Percentiles rank a stretch among this genome's conserved stretches.
phyloP scores from a whole-genome alignment of 2,329 filamentous ascomycete species.

The Cyanodermella asteris region DNA sequence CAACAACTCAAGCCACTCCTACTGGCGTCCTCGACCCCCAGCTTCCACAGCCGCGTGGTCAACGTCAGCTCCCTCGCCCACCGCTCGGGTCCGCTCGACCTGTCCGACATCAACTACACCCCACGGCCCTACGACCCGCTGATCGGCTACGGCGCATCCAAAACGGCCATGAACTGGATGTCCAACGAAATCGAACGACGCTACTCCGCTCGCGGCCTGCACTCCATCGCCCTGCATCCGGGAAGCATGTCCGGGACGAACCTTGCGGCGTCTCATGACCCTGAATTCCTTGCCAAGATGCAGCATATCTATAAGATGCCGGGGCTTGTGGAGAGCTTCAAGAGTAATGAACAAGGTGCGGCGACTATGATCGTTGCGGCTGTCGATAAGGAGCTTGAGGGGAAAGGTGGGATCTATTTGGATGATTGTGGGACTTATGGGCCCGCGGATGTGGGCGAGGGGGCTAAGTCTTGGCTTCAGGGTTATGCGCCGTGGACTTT shows the following conservation, averaged over 20 bases:
- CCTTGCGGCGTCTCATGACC: constrained; percentile 13
- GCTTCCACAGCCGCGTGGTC: constrained; percentile 25
- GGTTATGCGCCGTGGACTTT: constrained; percentile 17
- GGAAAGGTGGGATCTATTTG: constrained; percentile 26
- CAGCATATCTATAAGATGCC: constrained; percentile 8
- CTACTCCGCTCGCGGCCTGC: constrained; percentile 21
- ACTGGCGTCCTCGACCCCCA: constrained; percentile 16
- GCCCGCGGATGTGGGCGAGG: constrained; percentile 10
- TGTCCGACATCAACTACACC: constrained; percentile 18
- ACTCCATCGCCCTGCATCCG: constrained; percentile 23
- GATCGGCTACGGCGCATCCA: constrained; percentile 24
- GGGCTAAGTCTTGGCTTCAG: constrained; percentile 6
- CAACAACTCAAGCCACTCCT: constrained; percentile 25
- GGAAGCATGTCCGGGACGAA: constrained; percentile 22
- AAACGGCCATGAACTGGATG: constrained; percentile 28
- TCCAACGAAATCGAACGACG: constrained; percentile 28
- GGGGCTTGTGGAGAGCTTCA: constrained; percentile 10
- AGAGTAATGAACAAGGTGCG: constrained; percentile 23
- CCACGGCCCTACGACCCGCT: constrained; percentile 14
- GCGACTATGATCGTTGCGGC: constrained; percentile 27
- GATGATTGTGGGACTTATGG: constrained; percentile 17
- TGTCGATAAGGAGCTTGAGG: constrained; percentile 20
- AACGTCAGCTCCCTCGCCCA: constrained; percentile 23
- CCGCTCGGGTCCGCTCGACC: constrained; percentile 13
- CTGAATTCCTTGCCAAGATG: constrained; percentile 9